Evolutionary conservation across 495 filamentous ascomycete genomes (phyloP).

Genomic region (Aeminium ludgeri): DNA sequence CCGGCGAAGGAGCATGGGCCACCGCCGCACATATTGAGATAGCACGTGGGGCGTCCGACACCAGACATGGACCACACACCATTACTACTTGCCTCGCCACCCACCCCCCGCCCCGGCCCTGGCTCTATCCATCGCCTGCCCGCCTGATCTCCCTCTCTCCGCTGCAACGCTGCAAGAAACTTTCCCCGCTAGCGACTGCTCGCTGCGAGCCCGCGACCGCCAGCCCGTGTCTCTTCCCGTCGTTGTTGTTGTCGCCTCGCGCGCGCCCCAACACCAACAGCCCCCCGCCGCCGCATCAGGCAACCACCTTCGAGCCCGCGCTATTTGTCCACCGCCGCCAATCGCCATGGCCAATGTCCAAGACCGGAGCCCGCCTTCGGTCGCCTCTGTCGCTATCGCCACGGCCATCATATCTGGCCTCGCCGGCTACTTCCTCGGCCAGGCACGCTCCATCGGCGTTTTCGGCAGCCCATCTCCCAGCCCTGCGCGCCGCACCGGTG

Average conservation of each 20-base stretch:
- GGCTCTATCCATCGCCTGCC: no score
- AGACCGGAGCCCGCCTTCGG: constrained; percentile 23
- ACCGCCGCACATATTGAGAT: no score
- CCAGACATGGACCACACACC: neutral
- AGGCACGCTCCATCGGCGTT: constrained; percentile 25
- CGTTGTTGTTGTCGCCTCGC: neutral
- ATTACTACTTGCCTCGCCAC: neutral
- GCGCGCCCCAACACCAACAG: neutral
- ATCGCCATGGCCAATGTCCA: constrained; percentile 11
- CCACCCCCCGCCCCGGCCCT: no score
- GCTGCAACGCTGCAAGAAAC: neutral
- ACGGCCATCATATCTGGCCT: constrained; percentile 25
- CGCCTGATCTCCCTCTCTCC: no score
- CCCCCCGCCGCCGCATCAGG: neutral
- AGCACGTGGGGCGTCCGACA: no score
- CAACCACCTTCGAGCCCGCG: neutral
- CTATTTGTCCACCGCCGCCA: neutral
- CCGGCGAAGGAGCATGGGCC: no score
- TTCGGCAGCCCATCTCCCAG: constrained; percentile 18
- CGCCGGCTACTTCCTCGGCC: constrained; percentile 27
- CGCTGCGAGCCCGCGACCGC: neutral
- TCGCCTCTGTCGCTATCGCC: constrained; percentile 23
- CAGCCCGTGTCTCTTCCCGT: neutral
- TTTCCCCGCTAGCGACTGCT: neutral
- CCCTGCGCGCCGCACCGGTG: no score